A percentile compares a stretch with the other conserved stretches of the same genome.
Conservation (phyloP, 352 stramenopile species). For the Pythium vanterpoolii region DNA sequence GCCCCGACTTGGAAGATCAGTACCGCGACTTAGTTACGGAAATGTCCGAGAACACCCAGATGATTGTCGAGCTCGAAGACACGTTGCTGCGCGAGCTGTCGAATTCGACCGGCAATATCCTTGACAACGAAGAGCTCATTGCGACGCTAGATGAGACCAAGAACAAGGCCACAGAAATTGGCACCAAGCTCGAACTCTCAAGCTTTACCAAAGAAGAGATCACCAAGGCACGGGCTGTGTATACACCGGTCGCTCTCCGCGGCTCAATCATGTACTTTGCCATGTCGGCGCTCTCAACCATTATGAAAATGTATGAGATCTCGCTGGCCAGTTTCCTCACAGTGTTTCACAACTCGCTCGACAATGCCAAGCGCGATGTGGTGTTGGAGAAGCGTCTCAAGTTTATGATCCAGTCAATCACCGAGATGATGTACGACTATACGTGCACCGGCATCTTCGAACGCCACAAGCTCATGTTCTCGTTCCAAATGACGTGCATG, state of each 20-base stretch:
- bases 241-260: slow-evolving; percentile 89
- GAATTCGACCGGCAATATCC: slow-evolving; percentile 89
- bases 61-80: slow-evolving; percentile 93
- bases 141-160: slow-evolving; percentile 94
- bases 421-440: slow-evolving; percentile 95
- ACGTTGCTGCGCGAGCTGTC: slow-evolving; percentile 90
- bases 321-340: slow-evolving; percentile 91
- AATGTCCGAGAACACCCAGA: slow-evolving; percentile 92
- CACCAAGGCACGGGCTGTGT: slow-evolving; percentile 86
- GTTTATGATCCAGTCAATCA: slow-evolving; percentile 90
- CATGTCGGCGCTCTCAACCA: slow-evolving; percentile 87
- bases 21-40: slow-evolving; percentile 90
- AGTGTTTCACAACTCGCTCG: slow-evolving; percentile 90
- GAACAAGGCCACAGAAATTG: slow-evolving; percentile 92
- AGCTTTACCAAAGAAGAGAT: slow-evolving; percentile 95
- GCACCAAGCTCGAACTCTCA: slow-evolving; percentile 90
- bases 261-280: slow-evolving; percentile 95
- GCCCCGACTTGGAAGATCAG: slow-evolving; percentile 91
- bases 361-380: slow-evolving; percentile 89
- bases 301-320: slow-evolving; percentile 97
- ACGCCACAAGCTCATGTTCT: slow-evolving; percentile 97
- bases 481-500: slow-evolving; percentile 96
- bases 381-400: slow-evolving; percentile 86
- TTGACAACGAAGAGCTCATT: slow-evolving; percentile 95
- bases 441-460: slow-evolving; percentile 97